Percentiles rank a stretch among this genome's conserved stretches.
phyloP scores from a whole-genome alignment of 768 basidiomycete species.

The Plicaturopsis crispa region DNA sequence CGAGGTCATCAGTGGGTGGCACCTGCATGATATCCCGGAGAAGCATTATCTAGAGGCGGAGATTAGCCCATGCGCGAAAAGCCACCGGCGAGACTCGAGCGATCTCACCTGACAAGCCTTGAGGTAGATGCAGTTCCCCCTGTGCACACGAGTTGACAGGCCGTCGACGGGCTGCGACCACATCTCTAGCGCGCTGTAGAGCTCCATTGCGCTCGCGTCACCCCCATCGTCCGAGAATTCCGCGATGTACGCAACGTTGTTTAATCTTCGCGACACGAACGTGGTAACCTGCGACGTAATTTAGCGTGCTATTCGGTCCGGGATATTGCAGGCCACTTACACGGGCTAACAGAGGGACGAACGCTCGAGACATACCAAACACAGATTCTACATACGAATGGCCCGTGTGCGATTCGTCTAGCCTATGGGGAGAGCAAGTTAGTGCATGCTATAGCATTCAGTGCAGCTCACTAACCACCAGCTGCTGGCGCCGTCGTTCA shows the following conservation, averaged over 20 bases:
- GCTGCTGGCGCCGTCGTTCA: constrained; percentile 23
- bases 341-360: constrained; percentile 20
- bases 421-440: constrained; percentile 15
- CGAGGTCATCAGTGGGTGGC: constrained; percentile 17
- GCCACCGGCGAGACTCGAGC: constrained; percentile 11
- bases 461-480: constrained; percentile 31
- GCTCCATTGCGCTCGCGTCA: constrained; percentile 6
- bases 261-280: constrained; percentile 20
- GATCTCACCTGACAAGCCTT: constrained; percentile 26
- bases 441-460: too few species aligned
- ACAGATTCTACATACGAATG: constrained; percentile 35
- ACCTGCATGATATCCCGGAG: constrained; percentile 24
- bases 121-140: constrained; percentile 28
- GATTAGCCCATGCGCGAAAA: constrained; percentile 14
- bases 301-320: not conserved
- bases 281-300: constrained; percentile 10
- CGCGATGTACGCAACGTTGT: constrained; percentile 10
- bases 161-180: constrained; percentile 17
- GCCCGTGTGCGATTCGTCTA: constrained; percentile 22
- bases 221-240: constrained; percentile 6
- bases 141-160: constrained; percentile 18
- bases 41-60: constrained; percentile 20
- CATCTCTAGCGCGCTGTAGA: constrained; percentile 18
- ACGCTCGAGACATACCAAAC: constrained; percentile 29
- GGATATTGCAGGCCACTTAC: constrained; percentile 11